Evolutionary conservation across 495 filamentous ascomycete species (phyloP), one percentile per base, ranked within the genome.

Genomic region (Hypoxylon perforatum): DNA sequence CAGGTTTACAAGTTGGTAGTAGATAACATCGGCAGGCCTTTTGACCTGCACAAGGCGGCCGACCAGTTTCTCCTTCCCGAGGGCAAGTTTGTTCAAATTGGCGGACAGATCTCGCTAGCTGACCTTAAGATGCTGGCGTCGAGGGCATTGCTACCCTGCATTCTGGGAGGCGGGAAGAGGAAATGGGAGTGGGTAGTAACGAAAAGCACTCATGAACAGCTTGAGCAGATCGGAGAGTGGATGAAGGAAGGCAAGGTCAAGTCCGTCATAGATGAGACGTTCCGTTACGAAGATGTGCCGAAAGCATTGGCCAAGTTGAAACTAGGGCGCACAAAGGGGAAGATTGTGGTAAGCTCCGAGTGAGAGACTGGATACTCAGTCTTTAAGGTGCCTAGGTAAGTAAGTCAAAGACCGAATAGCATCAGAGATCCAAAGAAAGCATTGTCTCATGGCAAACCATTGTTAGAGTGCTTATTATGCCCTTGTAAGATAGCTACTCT

Each of bases 301-400:
- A 82, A 86, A 67, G 91, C 90, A 0, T 90, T 87, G 74, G 85
- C 85, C 73, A 85, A 78, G 70, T 75, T 92, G 63, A 88, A 85
- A 63, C 85, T 77, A 1, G 83, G 85, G 7, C 81, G 87, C 36
- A 78, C 86, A 21, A 88, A 81, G 68, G 91, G 91, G 1, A 93
- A 93, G 80, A 82, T 93, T 63, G 74, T 93, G 18, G 80, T 94
- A 69, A 82, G 88, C 12, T 53, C 46, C 9, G 41, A 46, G 11
- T 65, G 36, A 56, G 39, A 1, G 4, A 42, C 8, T 42, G n/a
- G 12, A 42, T 17, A 42, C 36, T 14, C 30, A 35, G 30, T n/a
- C n/a, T n/a, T n/a, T n/a, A n/a, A n/a, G n/a, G n/a, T n/a, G n/a
- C n/a, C n/a, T n/a, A n/a, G n/a, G n/a, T n/a, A n/a, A n/a, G n/a